Evolutionary conservation across 345 rosid genomes (phyloP), one percentile per base, ranked within the genome.

Genomic region (Anastatica hierochuntica): DNA sequence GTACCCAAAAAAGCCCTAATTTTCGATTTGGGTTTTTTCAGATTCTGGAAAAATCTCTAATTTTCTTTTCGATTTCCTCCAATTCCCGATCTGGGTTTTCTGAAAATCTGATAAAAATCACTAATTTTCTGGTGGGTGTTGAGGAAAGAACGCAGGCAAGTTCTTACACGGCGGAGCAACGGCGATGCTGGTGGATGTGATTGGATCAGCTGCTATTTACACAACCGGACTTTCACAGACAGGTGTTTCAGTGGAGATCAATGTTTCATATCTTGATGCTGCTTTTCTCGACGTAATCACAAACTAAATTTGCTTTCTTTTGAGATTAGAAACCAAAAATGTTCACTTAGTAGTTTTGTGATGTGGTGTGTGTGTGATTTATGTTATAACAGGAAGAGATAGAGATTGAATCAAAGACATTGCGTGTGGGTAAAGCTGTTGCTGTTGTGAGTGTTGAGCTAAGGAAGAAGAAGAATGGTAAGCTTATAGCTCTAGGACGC

Each of bases 101-200:
- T n/a, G 13, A n/a, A 30, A 9, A 1, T 8, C 7, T 3, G n/a
- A n/a, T n/a, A 8, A 3, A 21, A 11, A 40, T 40, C 27, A 10
- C 15, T 12, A n/a, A 43, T 33, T 31, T 49, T 3, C 14, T 8
- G 29, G 30, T 21, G 24, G 23, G 14, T n/a, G n/a, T 7, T 21
- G 56, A 12, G 50, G n/a, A 27, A 66, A 90, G 98, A 90, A 90
- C 58, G 75, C 79, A 30, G 95, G 89, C 5, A 87, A 78, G 54
- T 84, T 76, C 84, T 74, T 90, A 82, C 98, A 90, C 46, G 98
- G 98, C 18, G 98, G 98, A 57, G 98, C 95, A 18, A 90, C 92
- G 2, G 96, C 89, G 1, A 75, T 89, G 1, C 71, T 90, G 14
- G 98, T 90, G 64, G 98, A 90, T 63, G 17, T 87, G 76, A 76